Evolutionary conservation across 1,284 basidiomycete genomes (phyloP), one percentile per base, ranked within the genome.

Genomic region (Fomitopsis schrenkii): DNA sequence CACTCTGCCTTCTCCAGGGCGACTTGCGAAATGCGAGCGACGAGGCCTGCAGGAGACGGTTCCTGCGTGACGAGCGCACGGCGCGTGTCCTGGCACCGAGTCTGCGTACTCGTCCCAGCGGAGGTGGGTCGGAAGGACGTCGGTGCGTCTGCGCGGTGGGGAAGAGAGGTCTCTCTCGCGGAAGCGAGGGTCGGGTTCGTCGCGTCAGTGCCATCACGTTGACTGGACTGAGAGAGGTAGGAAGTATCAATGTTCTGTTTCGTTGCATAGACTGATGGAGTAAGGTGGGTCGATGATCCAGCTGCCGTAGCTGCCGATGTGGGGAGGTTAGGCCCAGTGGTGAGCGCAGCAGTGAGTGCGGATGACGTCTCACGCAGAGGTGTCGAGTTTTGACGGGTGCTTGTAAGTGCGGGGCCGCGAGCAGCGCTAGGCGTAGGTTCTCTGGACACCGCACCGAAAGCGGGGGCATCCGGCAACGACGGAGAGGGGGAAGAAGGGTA

Each of bases 401-500:
- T 12, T 30, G 5, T 36, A 15, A 22, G 6, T 33, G n/a, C 9
- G 19, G 9, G 8, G 12, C 33, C 52, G 9, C 17, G 36, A 19
- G 26, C 3, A 19, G 33, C n/a, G 28, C 8, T 1, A 22, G 17
- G 22, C 3, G 55, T 12, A 42, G 55, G 2, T 30, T 33, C 19
- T 17, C 6, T 26, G 19, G 53, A 46, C 5, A 26, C 41, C 14
- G 55, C 42, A 9, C 36, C 41, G 9, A 22, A 8, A 12, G 33
- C 26, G 14, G 41, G 48, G 5, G 17, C 40, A 12, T 55, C 42
- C 8, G 54, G 42, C 5, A 56, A 17, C 14, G 56, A 22, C 1
- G 66, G 62, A 8, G 68, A 58, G 1, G 64, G 62, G 1, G 67
- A 68, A 14, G 55, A 44, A 19, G 50, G 61, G 26, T 66, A 62